These are phyloP conservation scores for Colletotrichum melonis DNA, from an alignment of 2,329 filamentous ascomycete genomes.

Conservation along the genomic window DNA sequence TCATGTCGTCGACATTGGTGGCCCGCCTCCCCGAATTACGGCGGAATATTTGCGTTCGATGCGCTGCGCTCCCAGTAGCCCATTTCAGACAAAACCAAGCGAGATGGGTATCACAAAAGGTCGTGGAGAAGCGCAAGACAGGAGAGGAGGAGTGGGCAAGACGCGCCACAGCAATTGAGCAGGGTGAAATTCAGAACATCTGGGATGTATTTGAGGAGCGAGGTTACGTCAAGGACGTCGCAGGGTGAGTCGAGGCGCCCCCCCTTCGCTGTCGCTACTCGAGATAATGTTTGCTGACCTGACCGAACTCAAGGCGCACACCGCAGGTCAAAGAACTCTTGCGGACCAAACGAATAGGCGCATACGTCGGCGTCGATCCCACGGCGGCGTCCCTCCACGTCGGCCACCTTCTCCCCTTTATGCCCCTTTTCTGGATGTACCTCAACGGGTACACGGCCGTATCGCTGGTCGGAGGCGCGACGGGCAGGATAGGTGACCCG, in stretches of 20 bases:
- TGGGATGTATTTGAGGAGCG: conserved; percentile 77
- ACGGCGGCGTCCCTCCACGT: conserved; percentile 84
- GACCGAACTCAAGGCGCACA: conserved; percentile 50
- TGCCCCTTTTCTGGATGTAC: conserved; percentile 88
- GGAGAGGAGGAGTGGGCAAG: conserved; percentile 60
- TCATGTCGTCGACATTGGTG: conserved; percentile 32
- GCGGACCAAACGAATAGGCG: conserved; percentile 73
- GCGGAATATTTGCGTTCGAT: conserved; percentile 29
- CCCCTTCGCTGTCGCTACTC: background rate
- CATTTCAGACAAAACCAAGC: conserved; percentile 39
- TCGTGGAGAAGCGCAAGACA: conserved; percentile 54
- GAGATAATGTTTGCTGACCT: conserved; percentile 14
- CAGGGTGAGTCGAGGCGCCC: conserved; percentile 64
- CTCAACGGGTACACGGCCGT: conserved; percentile 77
- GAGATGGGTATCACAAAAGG: conserved; percentile 54
- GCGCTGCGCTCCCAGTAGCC: conserved; percentile 18
- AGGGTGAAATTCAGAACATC: conserved; percentile 63
- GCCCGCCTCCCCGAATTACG: conserved; percentile 26
- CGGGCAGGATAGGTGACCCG: conserved; percentile 83
- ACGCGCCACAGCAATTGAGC: conserved; percentile 58
- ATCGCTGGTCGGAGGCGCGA: conserved; percentile 78
- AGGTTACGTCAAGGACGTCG: conserved; percentile 79
- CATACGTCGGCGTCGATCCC: conserved; percentile 85
- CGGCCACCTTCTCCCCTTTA: conserved; percentile 83
- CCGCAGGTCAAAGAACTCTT: conserved; percentile 72